Conservation (phyloP, 768 basidiomycete genomes). For the Suillus americanus region DNA sequence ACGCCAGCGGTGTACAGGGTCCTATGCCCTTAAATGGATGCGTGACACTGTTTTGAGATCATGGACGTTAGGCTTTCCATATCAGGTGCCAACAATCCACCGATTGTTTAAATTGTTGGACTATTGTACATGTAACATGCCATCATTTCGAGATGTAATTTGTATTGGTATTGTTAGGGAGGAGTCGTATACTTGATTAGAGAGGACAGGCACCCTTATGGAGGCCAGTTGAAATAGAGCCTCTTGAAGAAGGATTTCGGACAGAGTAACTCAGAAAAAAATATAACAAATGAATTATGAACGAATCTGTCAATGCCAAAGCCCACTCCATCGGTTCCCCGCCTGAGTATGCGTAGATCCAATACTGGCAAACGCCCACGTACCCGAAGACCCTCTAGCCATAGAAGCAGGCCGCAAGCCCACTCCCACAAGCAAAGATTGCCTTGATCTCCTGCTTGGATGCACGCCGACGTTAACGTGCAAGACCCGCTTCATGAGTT, state of each 20-base stretch:
- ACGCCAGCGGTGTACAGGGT: not conserved
- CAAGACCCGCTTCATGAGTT: constrained; percentile 22
- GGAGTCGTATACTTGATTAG: not conserved
- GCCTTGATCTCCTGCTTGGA: not conserved
- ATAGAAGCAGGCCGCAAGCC: constrained; percentile 3
- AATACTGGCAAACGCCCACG: constrained; percentile 22
- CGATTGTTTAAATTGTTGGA: too few relatives aligned
- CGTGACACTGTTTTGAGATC: not conserved
- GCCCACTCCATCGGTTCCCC: constrained; percentile 22
- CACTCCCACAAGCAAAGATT: constrained; percentile 8
- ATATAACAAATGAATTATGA: not conserved
- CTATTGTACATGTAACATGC: too few relatives aligned
- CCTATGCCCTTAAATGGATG: constrained; percentile 1
- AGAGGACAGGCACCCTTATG: not conserved
- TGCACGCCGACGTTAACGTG: constrained; percentile 10
- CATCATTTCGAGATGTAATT: constrained; percentile 1
- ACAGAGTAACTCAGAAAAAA: not conserved
- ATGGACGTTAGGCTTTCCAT: not conserved
- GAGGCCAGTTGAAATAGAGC: not conserved
- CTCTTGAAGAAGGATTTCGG: not conserved
- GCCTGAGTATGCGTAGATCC: constrained; percentile 6
- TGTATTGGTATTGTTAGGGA: not conserved
- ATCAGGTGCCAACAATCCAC: not conserved
- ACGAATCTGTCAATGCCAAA: constrained; percentile 15
- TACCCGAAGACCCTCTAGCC: constrained; percentile 11